phyloP scores from a whole-genome alignment of 2,329 filamentous ascomycete species.

The Alternaria ethzedia region DNA sequence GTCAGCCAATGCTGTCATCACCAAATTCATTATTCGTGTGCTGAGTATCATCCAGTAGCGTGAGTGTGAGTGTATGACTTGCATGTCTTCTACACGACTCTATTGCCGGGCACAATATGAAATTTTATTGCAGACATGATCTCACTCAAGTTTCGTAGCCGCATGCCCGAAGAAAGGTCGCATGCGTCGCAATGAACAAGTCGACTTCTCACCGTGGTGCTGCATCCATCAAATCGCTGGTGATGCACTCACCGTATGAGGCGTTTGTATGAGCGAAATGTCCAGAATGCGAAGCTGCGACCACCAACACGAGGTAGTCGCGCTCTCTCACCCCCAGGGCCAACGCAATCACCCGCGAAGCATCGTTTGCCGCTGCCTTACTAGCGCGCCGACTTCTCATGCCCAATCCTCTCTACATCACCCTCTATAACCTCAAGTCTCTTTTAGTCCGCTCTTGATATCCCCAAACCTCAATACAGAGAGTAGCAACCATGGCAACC shows the following conservation, averaged over 20 bases:
- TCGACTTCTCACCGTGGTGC: background rate
- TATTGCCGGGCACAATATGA: background rate
- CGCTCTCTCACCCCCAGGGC: slow-evolving; percentile 9
- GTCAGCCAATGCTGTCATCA: slow-evolving; percentile 19
- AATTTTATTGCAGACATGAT: background rate
- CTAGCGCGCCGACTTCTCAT: background rate
- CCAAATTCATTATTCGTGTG: slow-evolving; percentile 7
- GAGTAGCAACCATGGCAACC: slow-evolving; percentile 5
- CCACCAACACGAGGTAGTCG: background rate
- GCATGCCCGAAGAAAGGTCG: background rate
- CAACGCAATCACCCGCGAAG: background rate
- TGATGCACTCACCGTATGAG: background rate
- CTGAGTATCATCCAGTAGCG: background rate
- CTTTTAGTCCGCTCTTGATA: background rate
- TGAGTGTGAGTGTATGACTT: background rate
- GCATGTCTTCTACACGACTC: background rate
- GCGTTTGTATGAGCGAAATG: background rate
- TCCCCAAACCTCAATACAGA: background rate
- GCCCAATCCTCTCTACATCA: background rate
- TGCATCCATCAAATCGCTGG: background rate
- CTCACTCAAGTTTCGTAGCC: background rate
- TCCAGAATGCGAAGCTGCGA: background rate
- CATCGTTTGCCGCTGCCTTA: background rate
- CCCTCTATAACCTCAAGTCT: background rate
- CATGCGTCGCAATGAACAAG: background rate